phyloP scores from a whole-genome alignment of 2,329 filamentous ascomycete species.

The Aplosporella prunicola region DNA sequence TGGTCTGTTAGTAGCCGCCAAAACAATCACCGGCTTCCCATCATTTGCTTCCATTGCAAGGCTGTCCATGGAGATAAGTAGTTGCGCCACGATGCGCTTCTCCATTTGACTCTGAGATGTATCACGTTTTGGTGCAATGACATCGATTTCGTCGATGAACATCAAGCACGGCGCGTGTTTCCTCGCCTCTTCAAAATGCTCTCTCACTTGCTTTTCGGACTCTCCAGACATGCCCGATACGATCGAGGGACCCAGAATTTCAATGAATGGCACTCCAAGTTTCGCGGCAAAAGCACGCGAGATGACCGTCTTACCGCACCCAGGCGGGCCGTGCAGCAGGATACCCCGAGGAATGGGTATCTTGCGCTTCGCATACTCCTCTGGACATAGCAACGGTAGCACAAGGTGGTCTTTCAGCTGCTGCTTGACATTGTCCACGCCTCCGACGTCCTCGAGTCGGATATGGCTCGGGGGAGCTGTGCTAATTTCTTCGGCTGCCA shows the following conservation, averaged over 20 bases:
- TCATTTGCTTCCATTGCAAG: conserved; percentile 62
- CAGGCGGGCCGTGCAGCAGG: conserved; percentile 71
- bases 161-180: conserved; percentile 78
- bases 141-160: conserved; percentile 88
- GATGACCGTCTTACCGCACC: conserved; percentile 79
- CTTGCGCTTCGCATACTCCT: conserved; percentile 55
- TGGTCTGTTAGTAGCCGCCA: conserved; percentile 83
- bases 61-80: conserved; percentile 76
- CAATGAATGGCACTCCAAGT: conserved; percentile 67
- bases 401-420: conserved; percentile 63
- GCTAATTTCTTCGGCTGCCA: conserved; percentile 41
- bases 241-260: conserved; percentile 71
- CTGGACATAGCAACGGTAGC: conserved; percentile 59
- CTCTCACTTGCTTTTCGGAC: conserved; percentile 76
- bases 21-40: conserved; percentile 72
- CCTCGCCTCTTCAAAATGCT: conserved; percentile 81
- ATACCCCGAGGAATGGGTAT: conserved; percentile 66
- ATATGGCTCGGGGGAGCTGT: conserved; percentile 57
- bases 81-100: conserved; percentile 72
- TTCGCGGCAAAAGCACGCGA: conserved; percentile 70
- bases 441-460: conserved; percentile 63
- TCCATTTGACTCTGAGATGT: conserved; percentile 82
- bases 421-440: conserved; percentile 61
- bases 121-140: conserved; percentile 78
- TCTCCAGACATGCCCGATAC: conserved; percentile 84